A percentile compares a stretch with the other conserved stretches of the same genome.
Evolutionary conservation across 78 protist species (phyloP).

Genomic region (Anaeramoeba flamelloides): DNA sequence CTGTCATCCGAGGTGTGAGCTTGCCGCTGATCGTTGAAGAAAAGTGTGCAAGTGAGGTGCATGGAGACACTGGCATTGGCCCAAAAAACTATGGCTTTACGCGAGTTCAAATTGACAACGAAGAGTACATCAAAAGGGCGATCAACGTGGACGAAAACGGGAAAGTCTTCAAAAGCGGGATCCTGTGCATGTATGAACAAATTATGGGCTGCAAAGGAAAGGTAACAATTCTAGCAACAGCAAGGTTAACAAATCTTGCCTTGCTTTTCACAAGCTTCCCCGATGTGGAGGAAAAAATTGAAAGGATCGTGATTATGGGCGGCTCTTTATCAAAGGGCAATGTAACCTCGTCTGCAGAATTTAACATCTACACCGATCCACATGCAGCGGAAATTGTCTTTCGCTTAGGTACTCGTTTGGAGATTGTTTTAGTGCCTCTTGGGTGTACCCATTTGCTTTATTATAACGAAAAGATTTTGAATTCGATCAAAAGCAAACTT

Average conservation of each 20-base stretch:
- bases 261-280: slow-evolving; percentile 38
- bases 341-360: slow-evolving; percentile 55
- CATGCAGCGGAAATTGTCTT: slow-evolving; percentile 52
- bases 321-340: slow-evolving; percentile 54
- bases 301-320: slow-evolving; percentile 45
- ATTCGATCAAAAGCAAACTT: too few species aligned
- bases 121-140: too few species aligned
- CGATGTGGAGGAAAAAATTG: slow-evolving; percentile 23
- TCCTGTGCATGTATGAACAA: not conserved
- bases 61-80: too few species aligned
- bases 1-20: too few species aligned
- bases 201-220: not conserved
- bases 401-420: slow-evolving; percentile 30
- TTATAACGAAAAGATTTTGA: too few species aligned
- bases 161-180: too few species aligned
- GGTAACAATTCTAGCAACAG: slow-evolving; percentile 49
- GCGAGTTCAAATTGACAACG: too few species aligned
- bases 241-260: slow-evolving; percentile 57
- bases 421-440: slow-evolving; percentile 60
- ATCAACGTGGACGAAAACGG: too few species aligned
- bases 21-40: too few species aligned
- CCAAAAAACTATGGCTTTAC: too few species aligned
- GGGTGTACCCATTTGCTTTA: slow-evolving; percentile 60
- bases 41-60: too few species aligned
- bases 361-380: slow-evolving; percentile 52